Evolutionary conservation across 208 protist genomes (phyloP), one percentile per base, ranked within the genome.

Genomic region (Leishmania guyanensis): DNA sequence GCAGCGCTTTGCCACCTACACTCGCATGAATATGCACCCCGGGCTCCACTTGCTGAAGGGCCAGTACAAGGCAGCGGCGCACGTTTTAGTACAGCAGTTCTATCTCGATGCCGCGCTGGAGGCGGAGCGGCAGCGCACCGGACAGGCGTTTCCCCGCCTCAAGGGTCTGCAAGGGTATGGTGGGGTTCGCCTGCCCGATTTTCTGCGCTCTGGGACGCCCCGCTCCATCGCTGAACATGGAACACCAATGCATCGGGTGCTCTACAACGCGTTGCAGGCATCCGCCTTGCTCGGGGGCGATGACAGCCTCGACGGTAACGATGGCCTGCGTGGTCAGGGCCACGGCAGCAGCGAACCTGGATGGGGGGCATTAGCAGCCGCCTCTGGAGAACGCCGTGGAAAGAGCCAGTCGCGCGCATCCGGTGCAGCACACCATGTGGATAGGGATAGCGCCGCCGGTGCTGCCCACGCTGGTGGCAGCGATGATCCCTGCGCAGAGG

Each of bases 21-120:
- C 94, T 14, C 87, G 87, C 60, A 89, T 93, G 81, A 95, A 96
- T 77, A 95, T 95, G 91, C 94, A 97, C 86, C 93, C 93, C 4
- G 94, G 94, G 3, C 84, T 96, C 66, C 92, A 96, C 74, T 83
- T 97, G 4, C 83, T 97, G 5, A 94, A 94, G 76, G 93, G 91
- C 0, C 92, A 97, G 77, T 96, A 92, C 77, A 89, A 86, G 43
- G 94, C 93, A 2, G 94, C 94, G 4, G 94, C 94, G 29, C 88
- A 91, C 83, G 86, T 97, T 71, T 88, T 97, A 69, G 94, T 97
- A 53, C 94, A 97, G 88, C 94, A 97, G 76, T 97, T 94, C 83
- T 91, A 93, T 72, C 78, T 97, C 68, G 92, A 97, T 81, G 86
- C 91, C 2, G 91, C 93, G 29, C 26, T 95, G 70, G 84, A 86